These are phyloP conservation scores for Globisporangium uncinulatum DNA, from an alignment of 352 stramenopile species.

Conservation along the genomic window DNA sequence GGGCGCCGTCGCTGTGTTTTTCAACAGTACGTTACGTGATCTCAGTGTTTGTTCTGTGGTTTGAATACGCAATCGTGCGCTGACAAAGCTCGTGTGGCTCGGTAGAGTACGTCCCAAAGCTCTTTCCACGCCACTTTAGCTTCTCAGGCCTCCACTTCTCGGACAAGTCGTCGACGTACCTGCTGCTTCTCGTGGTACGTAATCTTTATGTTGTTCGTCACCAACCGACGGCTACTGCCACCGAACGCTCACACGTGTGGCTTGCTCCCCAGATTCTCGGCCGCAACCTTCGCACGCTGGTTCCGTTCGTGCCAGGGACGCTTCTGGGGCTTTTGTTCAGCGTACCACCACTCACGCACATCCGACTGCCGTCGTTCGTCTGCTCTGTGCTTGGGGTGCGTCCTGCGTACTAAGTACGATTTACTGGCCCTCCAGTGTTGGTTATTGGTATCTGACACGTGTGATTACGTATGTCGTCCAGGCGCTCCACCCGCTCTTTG, in stretches of 20 bases:
- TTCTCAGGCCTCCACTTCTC: slow-evolving; percentile 72
- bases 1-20: slow-evolving; percentile 70
- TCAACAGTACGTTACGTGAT: slow-evolving; percentile 44
- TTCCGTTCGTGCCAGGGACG: slow-evolving; percentile 56
- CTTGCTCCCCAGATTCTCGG: slow-evolving; percentile 44
- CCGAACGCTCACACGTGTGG: not conserved
- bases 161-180: slow-evolving; percentile 76
- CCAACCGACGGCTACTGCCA: not conserved
- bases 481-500: slow-evolving; percentile 70
- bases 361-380: slow-evolving; percentile 71
- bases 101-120: slow-evolving; percentile 74
- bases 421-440: too few species aligned
- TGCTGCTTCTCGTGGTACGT: slow-evolving; percentile 69
- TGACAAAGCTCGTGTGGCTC: not conserved
- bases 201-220: not conserved
- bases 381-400: slow-evolving; percentile 54
- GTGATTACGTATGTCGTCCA: slow-evolving; percentile 2
- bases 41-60: too few species aligned
- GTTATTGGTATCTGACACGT: not conserved
- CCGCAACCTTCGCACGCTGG: slow-evolving; percentile 44
- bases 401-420: not conserved
- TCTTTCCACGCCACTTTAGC: slow-evolving; percentile 57
- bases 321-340: slow-evolving; percentile 63
- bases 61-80: too few species aligned
- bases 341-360: slow-evolving; percentile 55